Conservation (phyloP, 2,329 filamentous ascomycete genomes). For the Mycosphaerella arachidis region DNA sequence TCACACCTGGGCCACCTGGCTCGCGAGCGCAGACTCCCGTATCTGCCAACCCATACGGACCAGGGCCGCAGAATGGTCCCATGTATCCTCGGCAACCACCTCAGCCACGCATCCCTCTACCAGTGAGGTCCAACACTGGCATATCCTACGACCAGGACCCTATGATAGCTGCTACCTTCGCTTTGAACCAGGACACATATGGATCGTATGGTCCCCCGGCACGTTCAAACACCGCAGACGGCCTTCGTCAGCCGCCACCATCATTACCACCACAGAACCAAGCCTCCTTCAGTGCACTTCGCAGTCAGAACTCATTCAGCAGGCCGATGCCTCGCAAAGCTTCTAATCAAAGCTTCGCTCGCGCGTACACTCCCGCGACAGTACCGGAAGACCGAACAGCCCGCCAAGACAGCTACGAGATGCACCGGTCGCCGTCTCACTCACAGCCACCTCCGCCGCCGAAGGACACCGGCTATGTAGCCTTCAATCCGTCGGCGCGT, state of each 20-base stretch:
- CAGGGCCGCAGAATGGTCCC: slow-evolving; percentile 5
- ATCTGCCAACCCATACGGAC: slow-evolving; percentile 12
- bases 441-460: slow-evolving; percentile 10
- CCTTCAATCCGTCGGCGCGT: slow-evolving; percentile 30
- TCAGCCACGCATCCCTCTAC: slow-evolving; percentile 12
- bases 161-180: slow-evolving; percentile 9
- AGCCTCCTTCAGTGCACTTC: slow-evolving; percentile 22
- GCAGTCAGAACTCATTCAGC: slow-evolving; percentile 26
- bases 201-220: slow-evolving; percentile 16
- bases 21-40: slow-evolving; percentile 11
- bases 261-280: slow-evolving; percentile 20
- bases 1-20: slow-evolving; percentile 3
- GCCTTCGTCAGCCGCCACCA: slow-evolving; percentile 20
- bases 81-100: slow-evolving; percentile 16
- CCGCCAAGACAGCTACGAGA: slow-evolving; percentile 30
- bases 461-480: slow-evolving; percentile 24
- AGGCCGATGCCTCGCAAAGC: slow-evolving; percentile 15
- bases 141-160: slow-evolving; percentile 13
- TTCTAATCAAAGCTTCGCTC: slow-evolving; percentile 12
- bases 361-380: slow-evolving; percentile 14
- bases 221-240: slow-evolving; percentile 27
- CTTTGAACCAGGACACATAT: slow-evolving; percentile 13
- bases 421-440: slow-evolving; percentile 23
- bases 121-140: slow-evolving; percentile 18
- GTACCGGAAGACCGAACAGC: slow-evolving; percentile 6